These are phyloP conservation scores for Beverwykella pulmonaria DNA, from an alignment of 495 filamentous ascomycete species.

Conservation along the genomic window DNA sequence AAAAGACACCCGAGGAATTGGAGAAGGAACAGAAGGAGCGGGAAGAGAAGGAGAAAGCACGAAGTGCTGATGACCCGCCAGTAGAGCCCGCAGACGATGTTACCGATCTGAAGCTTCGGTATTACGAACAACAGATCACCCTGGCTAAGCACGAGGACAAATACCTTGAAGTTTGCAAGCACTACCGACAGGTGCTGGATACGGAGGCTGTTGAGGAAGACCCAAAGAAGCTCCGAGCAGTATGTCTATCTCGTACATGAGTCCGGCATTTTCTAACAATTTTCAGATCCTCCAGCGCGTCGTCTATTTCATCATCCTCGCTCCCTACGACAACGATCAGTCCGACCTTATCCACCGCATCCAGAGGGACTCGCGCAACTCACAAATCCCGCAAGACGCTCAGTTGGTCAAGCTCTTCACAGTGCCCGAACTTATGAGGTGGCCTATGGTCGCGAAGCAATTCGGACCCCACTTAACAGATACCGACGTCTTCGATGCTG, in stretches of 20 bases:
- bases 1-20: slow-evolving; percentile 81
- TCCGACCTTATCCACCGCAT: slow-evolving; percentile 95
- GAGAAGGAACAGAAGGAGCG: slow-evolving; percentile 86
- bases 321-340: slow-evolving; percentile 98
- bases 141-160: slow-evolving; percentile 95
- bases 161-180: slow-evolving; percentile 95
- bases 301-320: slow-evolving; percentile 95
- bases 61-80: slow-evolving; percentile 68
- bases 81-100: slow-evolving; percentile 84
- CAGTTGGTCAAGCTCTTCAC: slow-evolving; percentile 91
- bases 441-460: slow-evolving; percentile 84
- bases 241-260: slow-evolving; percentile 52
- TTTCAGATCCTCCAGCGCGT: slow-evolving; percentile 82
- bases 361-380: slow-evolving; percentile 62
- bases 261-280: slow-evolving; percentile 27
- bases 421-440: slow-evolving; percentile 94
- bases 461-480: slow-evolving; percentile 87
- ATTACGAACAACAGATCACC: slow-evolving; percentile 94
- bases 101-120: slow-evolving; percentile 92
- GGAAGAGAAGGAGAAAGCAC: slow-evolving; percentile 63
- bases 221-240: slow-evolving; percentile 77
- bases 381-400: slow-evolving; percentile 68
- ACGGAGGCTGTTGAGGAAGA: slow-evolving; percentile 92
- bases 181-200: slow-evolving; percentile 93
- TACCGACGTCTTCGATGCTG: slow-evolving; percentile 83